phyloP scores from a whole-genome alignment of 257 asterid species.

The Nicotiana undulata region DNA sequence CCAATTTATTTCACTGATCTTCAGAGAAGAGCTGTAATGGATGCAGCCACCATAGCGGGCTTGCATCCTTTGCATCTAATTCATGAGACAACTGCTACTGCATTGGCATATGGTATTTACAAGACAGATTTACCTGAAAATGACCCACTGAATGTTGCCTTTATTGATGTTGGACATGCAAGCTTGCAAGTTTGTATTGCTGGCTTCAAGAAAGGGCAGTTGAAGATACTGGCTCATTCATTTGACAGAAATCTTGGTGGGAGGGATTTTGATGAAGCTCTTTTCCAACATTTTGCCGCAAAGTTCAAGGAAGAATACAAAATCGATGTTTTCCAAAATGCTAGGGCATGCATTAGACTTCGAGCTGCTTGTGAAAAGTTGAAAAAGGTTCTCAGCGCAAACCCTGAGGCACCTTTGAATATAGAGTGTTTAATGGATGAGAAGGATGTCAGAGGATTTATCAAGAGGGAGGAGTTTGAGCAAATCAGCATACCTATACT shows the following conservation, averaged over 20 bases:
- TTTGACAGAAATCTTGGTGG: slow-evolving; percentile 90
- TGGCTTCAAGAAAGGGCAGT: slow-evolving; percentile 91
- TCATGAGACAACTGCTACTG: slow-evolving; percentile 99
- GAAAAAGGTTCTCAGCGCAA: slow-evolving; percentile 12
- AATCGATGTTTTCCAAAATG: slow-evolving; percentile 85
- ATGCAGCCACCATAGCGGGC: slow-evolving; percentile 95
- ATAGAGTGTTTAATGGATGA: slow-evolving; percentile 13
- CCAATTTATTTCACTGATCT: slow-evolving; percentile 92
- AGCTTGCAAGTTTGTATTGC: slow-evolving; percentile 94
- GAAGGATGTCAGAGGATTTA: slow-evolving; percentile 10
- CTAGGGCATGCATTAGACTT: slow-evolving; percentile 55
- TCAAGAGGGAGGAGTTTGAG: slow-evolving; percentile 64
- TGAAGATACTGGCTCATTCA: slow-evolving; percentile 82
- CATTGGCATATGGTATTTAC: slow-evolving; percentile 90
- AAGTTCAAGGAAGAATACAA: slow-evolving; percentile 88
- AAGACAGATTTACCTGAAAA: slow-evolving; percentile 89
- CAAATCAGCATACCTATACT: slow-evolving; percentile 68
- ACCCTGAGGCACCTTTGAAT: slow-evolving; percentile 11
- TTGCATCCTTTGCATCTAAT: slow-evolving; percentile 83
- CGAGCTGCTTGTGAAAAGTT: slow-evolving; percentile 13
- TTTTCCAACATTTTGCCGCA: slow-evolving; percentile 81
- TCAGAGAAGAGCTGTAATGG: slow-evolving; percentile 87
- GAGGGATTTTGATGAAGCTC: slow-evolving; percentile 87
- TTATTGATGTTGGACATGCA: slow-evolving; percentile 83
- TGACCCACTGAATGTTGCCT: slow-evolving; percentile 71